Base-by-base conservation (phyloP, 1,284 basidiomycete genomes). In the Heterobasidion parviporum region DNA sequence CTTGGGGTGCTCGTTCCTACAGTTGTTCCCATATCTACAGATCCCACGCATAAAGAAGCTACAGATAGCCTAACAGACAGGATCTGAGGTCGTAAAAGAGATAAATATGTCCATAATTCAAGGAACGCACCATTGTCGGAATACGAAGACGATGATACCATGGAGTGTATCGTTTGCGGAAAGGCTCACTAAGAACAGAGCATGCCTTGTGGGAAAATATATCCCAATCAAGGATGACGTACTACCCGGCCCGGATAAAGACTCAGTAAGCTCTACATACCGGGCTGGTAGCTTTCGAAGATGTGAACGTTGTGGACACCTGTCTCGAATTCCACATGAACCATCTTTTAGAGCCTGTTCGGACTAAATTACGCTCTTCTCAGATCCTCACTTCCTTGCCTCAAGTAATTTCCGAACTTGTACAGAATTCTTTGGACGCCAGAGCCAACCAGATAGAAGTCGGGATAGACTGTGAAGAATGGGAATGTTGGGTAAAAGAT, bases 371-470 rank as follows among this genome's bases (percentile, higher is more conserved):
- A 45, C 83, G 94, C 54, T 93, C 92, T 0, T 82, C 89, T 0
- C 82, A 92, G 65, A 85, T 94, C 60, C 72, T 96, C 56, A 91
- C 91, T 0, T 88, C 90, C 6, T 68, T 95, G 18, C 78, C 88
- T 5, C 83, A 87, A 65, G 75, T 94, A 56, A 74, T 94, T 18
- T 84, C 83, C 1, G 92, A 96, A 69, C 81, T 97, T 44, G 69
- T 92, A 15, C 91, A 94, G 66, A 97, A 97, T 67, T 80, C 90
- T 1, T 72, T 90, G 15, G 89, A 91, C 61, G 84, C 87, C n/a
- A 74, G 74, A 43, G 81, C 87, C 1, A 72, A 67, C 18, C 73
- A 77, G 41, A 72, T 90, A 56, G 80, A 88, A 53, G 70, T 90
- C 56, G 83, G 85, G 8, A 66, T 91, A 3, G 76, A 90, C 63